phyloP scores from a whole-genome alignment of 352 stramenopile species.

The Blastocystis sp. region DNA sequence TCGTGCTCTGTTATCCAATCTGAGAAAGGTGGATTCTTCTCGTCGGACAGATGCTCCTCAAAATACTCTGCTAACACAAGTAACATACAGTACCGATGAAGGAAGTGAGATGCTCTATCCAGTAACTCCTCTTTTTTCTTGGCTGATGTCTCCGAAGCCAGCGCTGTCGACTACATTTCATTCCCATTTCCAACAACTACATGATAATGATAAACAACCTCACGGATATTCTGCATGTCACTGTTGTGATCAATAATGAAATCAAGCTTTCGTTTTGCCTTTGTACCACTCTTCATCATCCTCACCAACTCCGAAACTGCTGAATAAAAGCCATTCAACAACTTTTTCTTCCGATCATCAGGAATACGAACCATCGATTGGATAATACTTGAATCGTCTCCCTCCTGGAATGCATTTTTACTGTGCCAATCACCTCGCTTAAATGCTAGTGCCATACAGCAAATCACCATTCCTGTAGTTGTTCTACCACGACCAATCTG shows the following conservation, averaged over 20 bases:
- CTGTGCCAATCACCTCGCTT: slow-evolving; percentile 42
- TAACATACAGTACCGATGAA: slow-evolving; percentile 54
- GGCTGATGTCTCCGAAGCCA: neutral
- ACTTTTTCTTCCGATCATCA: neutral
- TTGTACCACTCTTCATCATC: slow-evolving; percentile 21
- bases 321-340: slow-evolving; percentile 23
- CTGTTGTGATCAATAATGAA: slow-evolving; percentile 45
- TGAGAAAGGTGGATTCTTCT: slow-evolving; percentile 46
- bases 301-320: slow-evolving; percentile 7
- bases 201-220: slow-evolving; percentile 61
- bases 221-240: slow-evolving; percentile 60
- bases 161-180: neutral
- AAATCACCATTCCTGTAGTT: slow-evolving; percentile 78
- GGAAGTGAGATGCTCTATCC: slow-evolving; percentile 26
- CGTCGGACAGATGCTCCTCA: slow-evolving; percentile 51
- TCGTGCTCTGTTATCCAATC: slow-evolving; percentile 30
- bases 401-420: neutral
- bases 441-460: slow-evolving; percentile 70
- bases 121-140: slow-evolving; percentile 44
- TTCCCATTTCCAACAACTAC: neutral
- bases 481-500: slow-evolving; percentile 79
- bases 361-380: neutral
- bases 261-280: slow-evolving; percentile 46
- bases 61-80: slow-evolving; percentile 54
- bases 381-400: neutral